These are phyloP conservation scores for Candida tropicalis DNA, from an alignment of 1,139 yeast species.

Conservation along the genomic window DNA sequence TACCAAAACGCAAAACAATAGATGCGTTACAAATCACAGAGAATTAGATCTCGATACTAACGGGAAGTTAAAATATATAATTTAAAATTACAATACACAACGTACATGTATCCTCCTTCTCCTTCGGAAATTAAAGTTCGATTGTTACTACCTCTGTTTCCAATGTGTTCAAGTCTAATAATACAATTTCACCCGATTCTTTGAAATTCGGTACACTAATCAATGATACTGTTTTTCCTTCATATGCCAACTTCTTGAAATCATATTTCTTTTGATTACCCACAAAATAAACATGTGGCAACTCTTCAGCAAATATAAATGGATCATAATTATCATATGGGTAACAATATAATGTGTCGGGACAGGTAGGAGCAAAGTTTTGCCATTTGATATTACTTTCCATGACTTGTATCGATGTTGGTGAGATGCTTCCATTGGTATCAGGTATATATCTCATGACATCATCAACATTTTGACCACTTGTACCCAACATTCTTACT, in stretches of 20 bases:
- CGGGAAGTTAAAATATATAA: no score
- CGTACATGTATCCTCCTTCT: no score
- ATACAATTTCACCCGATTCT: slow-evolving; percentile 65
- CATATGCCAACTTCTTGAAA: slow-evolving; percentile 29
- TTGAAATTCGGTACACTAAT: slow-evolving; percentile 75
- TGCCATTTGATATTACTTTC: slow-evolving; percentile 80
- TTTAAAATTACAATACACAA: no score
- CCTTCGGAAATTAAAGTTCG: slow-evolving; percentile 8
- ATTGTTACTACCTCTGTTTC: slow-evolving; percentile 48
- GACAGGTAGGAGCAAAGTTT: slow-evolving; percentile 90
- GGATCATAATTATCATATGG: slow-evolving; percentile 86
- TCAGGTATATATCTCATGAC: slow-evolving; percentile 58
- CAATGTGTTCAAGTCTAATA: slow-evolving; percentile 62
- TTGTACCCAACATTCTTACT: slow-evolving; percentile 63
- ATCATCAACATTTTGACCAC: slow-evolving; percentile 87
- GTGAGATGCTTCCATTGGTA: neutral
- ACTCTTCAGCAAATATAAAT: slow-evolving; percentile 62
- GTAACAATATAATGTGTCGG: slow-evolving; percentile 90
- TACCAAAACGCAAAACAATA: no score
- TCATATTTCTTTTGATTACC: slow-evolving; percentile 78
- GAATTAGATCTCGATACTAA: no score
- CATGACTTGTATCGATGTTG: slow-evolving; percentile 48
- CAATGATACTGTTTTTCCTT: slow-evolving; percentile 45
- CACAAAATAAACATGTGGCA: slow-evolving; percentile 84
- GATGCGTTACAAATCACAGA: no score